Conservation (phyloP, 1,139 yeast species). For the Taphrina populina region DNA sequence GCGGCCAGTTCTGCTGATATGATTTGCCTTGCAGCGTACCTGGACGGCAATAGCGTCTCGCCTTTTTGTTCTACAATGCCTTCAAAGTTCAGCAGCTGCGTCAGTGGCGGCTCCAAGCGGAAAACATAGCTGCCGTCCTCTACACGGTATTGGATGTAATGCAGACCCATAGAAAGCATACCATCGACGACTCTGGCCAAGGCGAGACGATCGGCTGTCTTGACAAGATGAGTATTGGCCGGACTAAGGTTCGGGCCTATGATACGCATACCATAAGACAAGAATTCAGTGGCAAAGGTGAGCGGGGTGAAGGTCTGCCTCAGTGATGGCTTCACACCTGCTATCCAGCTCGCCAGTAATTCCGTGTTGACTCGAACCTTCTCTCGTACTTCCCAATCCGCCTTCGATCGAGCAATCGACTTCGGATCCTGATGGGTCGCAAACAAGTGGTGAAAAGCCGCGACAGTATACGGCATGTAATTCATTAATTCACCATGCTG, state of each 20-base stretch:
- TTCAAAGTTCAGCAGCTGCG: conserved; percentile 14
- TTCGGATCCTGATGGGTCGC: conserved; percentile 49
- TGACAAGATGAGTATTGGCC: conserved; percentile 39
- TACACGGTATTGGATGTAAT: conserved; percentile 41
- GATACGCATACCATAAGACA: conserved; percentile 43
- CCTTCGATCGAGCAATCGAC: conserved; percentile 32
- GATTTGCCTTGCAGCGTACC: conserved; percentile 42
- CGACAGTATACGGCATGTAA: conserved; percentile 59
- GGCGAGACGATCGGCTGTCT: conserved; percentile 37
- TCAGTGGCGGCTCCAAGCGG: conserved; percentile 43
- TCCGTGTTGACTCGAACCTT: conserved; percentile 39
- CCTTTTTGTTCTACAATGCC: conserved; percentile 14
- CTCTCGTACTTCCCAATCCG: conserved; percentile 40
- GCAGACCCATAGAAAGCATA: conserved; percentile 42
- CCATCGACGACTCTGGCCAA: conserved; percentile 41
- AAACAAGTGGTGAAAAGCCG: conserved; percentile 66
- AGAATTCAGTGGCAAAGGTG: conserved; percentile 42
- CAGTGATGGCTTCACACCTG: conserved; percentile 36
- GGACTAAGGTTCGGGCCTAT: conserved; percentile 42
- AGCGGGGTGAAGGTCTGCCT: conserved; percentile 41
- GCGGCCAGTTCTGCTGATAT: conserved; percentile 39
- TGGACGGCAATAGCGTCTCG: conserved; percentile 17
- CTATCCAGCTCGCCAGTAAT: conserved; percentile 41
- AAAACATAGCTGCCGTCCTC: conserved; percentile 44
- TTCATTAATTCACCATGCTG: conserved; percentile 54